Base-by-base conservation (phyloP, 2,329 filamentous ascomycete genomes). In the Lecanoromycetidae sp. region DNA sequence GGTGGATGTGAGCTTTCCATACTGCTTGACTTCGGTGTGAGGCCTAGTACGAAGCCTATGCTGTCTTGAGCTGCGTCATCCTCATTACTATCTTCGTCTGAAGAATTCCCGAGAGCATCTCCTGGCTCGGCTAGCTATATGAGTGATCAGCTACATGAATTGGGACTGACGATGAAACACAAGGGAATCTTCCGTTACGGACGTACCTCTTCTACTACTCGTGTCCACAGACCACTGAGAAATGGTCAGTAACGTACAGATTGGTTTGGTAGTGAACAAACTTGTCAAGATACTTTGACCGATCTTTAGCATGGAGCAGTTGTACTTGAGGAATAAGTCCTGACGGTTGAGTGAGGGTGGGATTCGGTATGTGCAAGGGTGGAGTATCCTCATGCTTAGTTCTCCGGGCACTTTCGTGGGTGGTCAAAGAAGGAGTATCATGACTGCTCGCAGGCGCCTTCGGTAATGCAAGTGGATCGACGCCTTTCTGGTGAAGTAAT, bases 201-300 rank as follows among this genome's bases (percentile, higher is more conserved):
- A 51, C 54, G n/a, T 34, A 58, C 49, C 49, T 59, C 55, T 52
- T 59, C 57, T 44, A 52, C 56, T 27, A 59, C 52, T 51, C 57
- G 54, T 25, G 57, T 51, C 57, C 57, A 59, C 37, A 59, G 50
- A 38, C 51, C 56, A 49, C 57, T 59, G 34, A 23, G 13, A 19
- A 42, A n/a, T n/a, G n/a, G 36, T 25, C 35, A 13, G 58, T 41
- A 59, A 15, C 17, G 9, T 17, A 33, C n/a, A 34, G 26, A 13
- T n/a, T 19, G 34, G 17, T 8, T 25, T 15, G 30, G 9, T 32
- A 48, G 41, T 15, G n/a, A 20, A 25, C 52, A 53, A 48, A 58
- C 54, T 56, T 56, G 42, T 57, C 51, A n/a, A 56, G 54, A 39
- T 57, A 50, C 39, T 55, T 53, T 25, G 40, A 48, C 19, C 54